Base-by-base conservation (phyloP, 2,329 filamentous ascomycete species). In the Talaromyces pinophilus region DNA sequence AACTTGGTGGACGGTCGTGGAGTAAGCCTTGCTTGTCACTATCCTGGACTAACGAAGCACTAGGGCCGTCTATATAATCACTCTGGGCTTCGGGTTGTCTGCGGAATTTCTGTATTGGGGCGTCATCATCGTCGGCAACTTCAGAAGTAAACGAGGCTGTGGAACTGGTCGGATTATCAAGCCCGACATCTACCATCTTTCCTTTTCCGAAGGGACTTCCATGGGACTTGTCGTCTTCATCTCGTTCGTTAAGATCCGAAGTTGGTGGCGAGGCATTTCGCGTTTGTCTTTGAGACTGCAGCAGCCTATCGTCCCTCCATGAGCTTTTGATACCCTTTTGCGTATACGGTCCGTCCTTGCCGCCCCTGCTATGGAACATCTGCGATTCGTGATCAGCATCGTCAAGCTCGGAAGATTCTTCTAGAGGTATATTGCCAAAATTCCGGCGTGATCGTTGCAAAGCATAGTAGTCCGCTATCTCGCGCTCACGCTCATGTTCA, bases 401-500 rank as follows among this genome's bases (percentile, higher is more conserved):
- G 61, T 95, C 93, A 2, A 90, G 87, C 71, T 96, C 93, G 1
- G 90, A 90, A 69, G 93, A 97, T 71, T 96, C 93, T 44, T 91
- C 92, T 60, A 97, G 81, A 71, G 91, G 88, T 78, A 91, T 92
- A 15, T 90, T 89, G 15, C 92, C 92, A 74, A 97, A 94, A 67
- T 97, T 92, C 57, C 93, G 87, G 71, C 95, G 87, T 70, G 94
- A 98, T 71, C 90, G 87, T 78, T 98, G 93, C 66, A 99, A 82
- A 5, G 94, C 94, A 79, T 93, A 96, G 71, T 95, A 89, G 79
- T 98, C 95, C n/a, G 93, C 93, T 40, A 94, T 92, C 75, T 98
- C 94, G 63, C 93, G 84, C 72, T 96, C 92, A 72, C 92, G 89
- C 78, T 97, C 93, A 72, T 92, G 90, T 76, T 95, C 93, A 68